Evolutionary conservation across 179 eudicot genomes (phyloP).

Genomic region (Vitellaria paradoxa): DNA sequence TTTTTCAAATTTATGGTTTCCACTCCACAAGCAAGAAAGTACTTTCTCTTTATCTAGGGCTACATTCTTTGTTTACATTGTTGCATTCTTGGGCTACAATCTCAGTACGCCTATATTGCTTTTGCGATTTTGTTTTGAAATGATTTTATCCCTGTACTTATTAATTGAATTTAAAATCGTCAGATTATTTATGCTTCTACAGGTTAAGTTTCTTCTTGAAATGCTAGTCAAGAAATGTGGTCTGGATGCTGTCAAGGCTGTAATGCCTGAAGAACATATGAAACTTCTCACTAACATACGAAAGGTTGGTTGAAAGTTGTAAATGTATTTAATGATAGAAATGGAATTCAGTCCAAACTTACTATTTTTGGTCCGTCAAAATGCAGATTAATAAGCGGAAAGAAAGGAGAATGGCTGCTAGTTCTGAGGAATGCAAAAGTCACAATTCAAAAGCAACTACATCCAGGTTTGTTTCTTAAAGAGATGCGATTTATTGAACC

Average conservation of each 20-base stretch:
- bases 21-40: background rate
- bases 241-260: constrained; percentile 84
- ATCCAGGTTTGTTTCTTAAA: constrained; percentile 44
- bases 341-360: background rate
- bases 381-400: constrained; percentile 74
- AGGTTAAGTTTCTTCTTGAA: constrained; percentile 85
- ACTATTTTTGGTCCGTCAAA: background rate
- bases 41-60: no score
- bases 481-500: background rate
- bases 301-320: constrained; percentile 46
- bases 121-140: background rate
- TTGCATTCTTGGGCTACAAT: background rate
- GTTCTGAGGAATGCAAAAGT: constrained; percentile 58
- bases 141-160: background rate
- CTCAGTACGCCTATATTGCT: background rate
- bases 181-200: constrained; percentile 8
- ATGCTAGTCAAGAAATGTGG: constrained; percentile 98
- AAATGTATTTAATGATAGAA: background rate
- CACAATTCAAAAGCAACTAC: constrained; percentile 79
- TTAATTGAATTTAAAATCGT: constrained; percentile 1
- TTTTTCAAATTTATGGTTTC: background rate
- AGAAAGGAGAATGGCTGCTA: constrained; percentile 56
- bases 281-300: constrained; percentile 94
- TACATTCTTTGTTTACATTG: background rate
- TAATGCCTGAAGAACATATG: constrained; percentile 95